A percentile compares a stretch with the other conserved stretches of the same genome.
phyloP scores from a whole-genome alignment of 2,329 filamentous ascomycete species.

The Thelonectria blattea region DNA sequence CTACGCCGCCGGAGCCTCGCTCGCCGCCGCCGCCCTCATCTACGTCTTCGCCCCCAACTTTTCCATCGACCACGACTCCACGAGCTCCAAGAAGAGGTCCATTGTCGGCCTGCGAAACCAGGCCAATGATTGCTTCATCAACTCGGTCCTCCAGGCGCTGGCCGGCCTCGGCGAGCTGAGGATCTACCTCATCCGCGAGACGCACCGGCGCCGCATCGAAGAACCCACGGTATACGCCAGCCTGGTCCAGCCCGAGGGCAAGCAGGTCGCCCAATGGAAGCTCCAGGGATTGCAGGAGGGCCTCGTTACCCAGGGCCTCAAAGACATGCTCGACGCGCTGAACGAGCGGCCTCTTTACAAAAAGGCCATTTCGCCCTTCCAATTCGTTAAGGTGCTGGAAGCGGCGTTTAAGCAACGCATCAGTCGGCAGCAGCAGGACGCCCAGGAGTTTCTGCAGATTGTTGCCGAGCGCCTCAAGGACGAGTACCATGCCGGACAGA shows the following conservation, averaged over 20 bases:
- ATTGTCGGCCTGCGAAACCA: conserved; percentile 89
- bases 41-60: conserved; percentile 99
- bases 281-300: conserved; percentile 76
- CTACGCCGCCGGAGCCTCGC: conserved; percentile 93
- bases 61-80: conserved; percentile 84
- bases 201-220: conserved; percentile 82
- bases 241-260: conserved; percentile 57
- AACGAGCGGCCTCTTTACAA: conserved; percentile 93
- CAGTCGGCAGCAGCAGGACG: conserved; percentile 94
- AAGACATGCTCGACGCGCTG: conserved; percentile 88
- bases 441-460: conserved; percentile 95
- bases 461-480: conserved; percentile 91
- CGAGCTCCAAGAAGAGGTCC: conserved; percentile 74
- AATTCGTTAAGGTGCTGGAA: conserved; percentile 84
- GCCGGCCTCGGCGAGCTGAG: conserved; percentile 89
- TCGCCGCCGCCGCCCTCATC: conserved; percentile 92
- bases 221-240: conserved; percentile 76
- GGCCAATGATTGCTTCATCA: conserved; percentile 97
- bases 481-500: conserved; percentile 86
- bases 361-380: conserved; percentile 89
- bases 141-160: conserved; percentile 91
- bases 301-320: conserved; percentile 83
- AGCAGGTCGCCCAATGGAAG: conserved; percentile 62
- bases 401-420: conserved; percentile 87
- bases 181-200: conserved; percentile 89